Base-by-base conservation (phyloP, 441 rosid genomes). In the Brassica hybrid region DNA sequence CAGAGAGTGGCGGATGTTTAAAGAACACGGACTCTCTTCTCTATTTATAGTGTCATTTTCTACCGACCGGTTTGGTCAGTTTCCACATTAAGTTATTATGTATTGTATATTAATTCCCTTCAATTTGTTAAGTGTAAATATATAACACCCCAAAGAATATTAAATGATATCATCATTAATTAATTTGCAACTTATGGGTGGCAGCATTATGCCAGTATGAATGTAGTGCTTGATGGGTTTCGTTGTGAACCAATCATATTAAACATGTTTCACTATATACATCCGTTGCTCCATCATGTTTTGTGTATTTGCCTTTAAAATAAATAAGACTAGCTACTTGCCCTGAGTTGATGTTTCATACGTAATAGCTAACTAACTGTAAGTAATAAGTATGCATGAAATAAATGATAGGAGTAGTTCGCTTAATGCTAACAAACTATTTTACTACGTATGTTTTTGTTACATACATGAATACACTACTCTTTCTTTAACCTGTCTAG, bases 51-150 rank as follows among this genome's bases (percentile, higher is more conserved):
- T 50, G 67, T 12, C 6, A 17, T 0, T 3, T 38, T 25, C 1
- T 62, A 41, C 63, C 65, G 52, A 79, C 81, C 61, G 78, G 78
- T 79, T 79, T 63, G 81, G 78, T 73, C 30, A 65, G 74, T 79
- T 73, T 79, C 74, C 77, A 50, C 69, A 67, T 72, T 58, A 50
- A 61, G 76, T 45, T 36, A 21, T 52, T 16, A 18, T 45, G 43
- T 19, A 74, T 61, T 23, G 69, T 78, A 72, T 69, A 14, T 65
- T 52, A 25, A 8, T 67, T 59, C 25, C 69, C 70, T 68, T 67
- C 32, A 38, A n/a, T n/a, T n/a, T n/a, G n/a, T n/a, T n/a, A 54
- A 8, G 12, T 50, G 16, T 63, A n/a, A 13, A 50, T 8, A 64
- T 32, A 36, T 36, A 65, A 48, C 19, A 54, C n/a, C 14, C 36